These are phyloP conservation scores for Cyathus striatus DNA, from an alignment of 768 basidiomycete species.

Conservation along the genomic window DNA sequence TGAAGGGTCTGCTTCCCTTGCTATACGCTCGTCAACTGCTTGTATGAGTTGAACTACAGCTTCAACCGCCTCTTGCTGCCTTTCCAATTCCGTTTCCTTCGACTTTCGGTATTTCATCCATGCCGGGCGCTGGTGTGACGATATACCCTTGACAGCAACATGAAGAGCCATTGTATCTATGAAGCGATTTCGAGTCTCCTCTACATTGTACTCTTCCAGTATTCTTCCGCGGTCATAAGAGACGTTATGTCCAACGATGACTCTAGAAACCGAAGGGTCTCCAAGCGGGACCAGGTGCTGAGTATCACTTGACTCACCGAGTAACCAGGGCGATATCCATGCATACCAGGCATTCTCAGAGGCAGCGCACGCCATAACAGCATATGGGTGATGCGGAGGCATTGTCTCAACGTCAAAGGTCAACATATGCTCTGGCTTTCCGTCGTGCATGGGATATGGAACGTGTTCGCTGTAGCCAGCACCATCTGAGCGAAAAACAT, in stretches of 20 bases:
- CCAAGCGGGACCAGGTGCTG: conserved; percentile 78
- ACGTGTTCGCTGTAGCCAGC: conserved; percentile 73
- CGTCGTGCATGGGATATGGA: conserved; percentile 57
- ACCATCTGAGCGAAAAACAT: conserved; percentile 66
- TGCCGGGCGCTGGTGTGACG: conserved; percentile 88
- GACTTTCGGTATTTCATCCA: conserved; percentile 86
- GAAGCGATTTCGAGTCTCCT: conserved; percentile 68
- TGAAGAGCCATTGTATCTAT: conserved; percentile 95
- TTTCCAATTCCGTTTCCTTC: conserved; percentile 50
- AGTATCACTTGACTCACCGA: conserved; percentile 48
- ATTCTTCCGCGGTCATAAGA: conserved; percentile 88
- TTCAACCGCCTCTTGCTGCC: conserved; percentile 59
- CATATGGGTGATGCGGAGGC: conserved; percentile 73
- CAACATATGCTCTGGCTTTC: conserved; percentile 66
- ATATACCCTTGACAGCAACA: conserved; percentile 90
- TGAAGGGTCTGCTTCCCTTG: conserved; percentile 40
- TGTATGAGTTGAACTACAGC: conserved; percentile 39
- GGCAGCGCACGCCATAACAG: conserved; percentile 87
- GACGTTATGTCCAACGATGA: conserved; percentile 93
- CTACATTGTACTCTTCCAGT: conserved; percentile 74
- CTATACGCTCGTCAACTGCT: conserved; percentile 40
- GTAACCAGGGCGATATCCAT: conserved; percentile 94
- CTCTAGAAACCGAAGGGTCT: conserved; percentile 39
- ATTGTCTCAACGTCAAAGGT: conserved; percentile 94
- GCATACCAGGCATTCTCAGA: conserved; percentile 86